Percentiles rank a stretch among this genome's conserved stretches.
These are phyloP conservation scores for Boletus huronensis DNA, from an alignment of 768 basidiomycete species.

Conservation along the genomic window DNA sequence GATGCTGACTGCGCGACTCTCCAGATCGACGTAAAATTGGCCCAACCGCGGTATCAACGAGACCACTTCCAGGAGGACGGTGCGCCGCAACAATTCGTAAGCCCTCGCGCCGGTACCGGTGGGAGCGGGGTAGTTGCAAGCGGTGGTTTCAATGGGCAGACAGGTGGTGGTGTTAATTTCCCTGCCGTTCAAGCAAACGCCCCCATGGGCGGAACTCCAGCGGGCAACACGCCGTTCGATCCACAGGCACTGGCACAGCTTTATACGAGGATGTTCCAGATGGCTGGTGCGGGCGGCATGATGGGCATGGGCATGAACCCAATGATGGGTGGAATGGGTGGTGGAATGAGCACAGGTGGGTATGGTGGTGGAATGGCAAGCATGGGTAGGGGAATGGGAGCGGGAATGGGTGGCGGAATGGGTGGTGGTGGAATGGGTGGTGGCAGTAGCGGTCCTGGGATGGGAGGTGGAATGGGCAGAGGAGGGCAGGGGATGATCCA, in stretches of 20 bases:
- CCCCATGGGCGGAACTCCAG: conserved; percentile 29
- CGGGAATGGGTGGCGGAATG: conserved; percentile 42
- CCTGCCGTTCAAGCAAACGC: conserved; percentile 23
- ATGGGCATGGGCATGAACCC: conserved; percentile 42
- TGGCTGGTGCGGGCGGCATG: conserved; percentile 56
- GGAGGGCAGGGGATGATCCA: conserved; percentile 40
- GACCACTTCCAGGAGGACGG: conserved; percentile 56
- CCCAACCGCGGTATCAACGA: conserved; percentile 84
- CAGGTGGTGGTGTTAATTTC: conserved; percentile 36
- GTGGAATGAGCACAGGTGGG: conserved; percentile 33
- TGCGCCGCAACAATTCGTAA: conserved; percentile 17
- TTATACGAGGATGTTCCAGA: conserved; percentile 94
- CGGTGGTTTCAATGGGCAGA: conserved; percentile 32
- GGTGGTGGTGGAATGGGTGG: conserved; percentile 34
- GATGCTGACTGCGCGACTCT: neutral
- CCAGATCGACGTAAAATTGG: conserved; percentile 96
- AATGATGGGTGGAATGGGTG: conserved; percentile 31
- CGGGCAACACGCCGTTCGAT: conserved; percentile 71
- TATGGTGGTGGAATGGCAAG: conserved; percentile 36
- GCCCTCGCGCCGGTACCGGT: conserved; percentile 8
- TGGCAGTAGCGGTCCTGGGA: conserved; percentile 37
- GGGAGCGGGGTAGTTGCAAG: conserved; percentile 11
- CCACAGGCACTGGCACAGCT: conserved; percentile 89
- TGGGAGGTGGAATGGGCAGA: conserved; percentile 40
- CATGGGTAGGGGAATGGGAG: conserved; percentile 38